Base-by-base conservation (phyloP, 768 basidiomycete species). In the Leccinellum albellum region DNA sequence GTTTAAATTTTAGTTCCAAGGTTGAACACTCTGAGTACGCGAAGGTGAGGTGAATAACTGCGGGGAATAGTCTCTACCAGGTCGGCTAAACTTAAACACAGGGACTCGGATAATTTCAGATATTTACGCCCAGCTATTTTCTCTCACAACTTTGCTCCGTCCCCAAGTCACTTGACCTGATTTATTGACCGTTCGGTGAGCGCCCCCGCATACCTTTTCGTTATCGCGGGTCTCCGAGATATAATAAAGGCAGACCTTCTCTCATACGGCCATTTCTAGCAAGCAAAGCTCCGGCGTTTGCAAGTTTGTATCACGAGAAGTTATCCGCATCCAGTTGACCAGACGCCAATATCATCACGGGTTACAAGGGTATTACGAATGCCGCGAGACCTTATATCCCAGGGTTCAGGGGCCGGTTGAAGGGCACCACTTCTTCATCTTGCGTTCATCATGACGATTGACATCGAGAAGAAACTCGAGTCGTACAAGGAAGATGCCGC, bases 391-490 rank as follows among this genome's bases (percentile, higher is more conserved):
- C 24, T 49, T 49, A 49, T 49, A 49, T 31, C 29, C 9, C 28
- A 31, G 20, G 13, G 37, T 12, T 10, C 37, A 29, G 9, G n/a
- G 24, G 15, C 15, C 15, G 20, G 17, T 29, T 13, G 13, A 20
- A 26, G 1, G 28, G 6, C 6, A 21, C n/a, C 48, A 12, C 12
- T 42, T 50, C 29, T 31, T 12, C 46, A 33, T 47, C 57, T 53
- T 29, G 31, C 37, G 4, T 8, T 4, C 32, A 52, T 32, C 57
- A 64, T 68, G 65, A 51, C 66, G 6, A 46, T 47, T n/a, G 42
- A 51, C 6, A 33, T 13, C 6, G 61, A 68, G 59, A 60, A 68
- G 55, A 60, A 57, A 49, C 49, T 9, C 15, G 57, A 56, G 6
- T 59, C 55, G 23, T 53, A 53, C 35, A 29, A 60, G 2, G 54